Evolutionary conservation across 2,329 filamentous ascomycete species (phyloP).

Genomic region (Stagonosporopsis rhizophila): DNA sequence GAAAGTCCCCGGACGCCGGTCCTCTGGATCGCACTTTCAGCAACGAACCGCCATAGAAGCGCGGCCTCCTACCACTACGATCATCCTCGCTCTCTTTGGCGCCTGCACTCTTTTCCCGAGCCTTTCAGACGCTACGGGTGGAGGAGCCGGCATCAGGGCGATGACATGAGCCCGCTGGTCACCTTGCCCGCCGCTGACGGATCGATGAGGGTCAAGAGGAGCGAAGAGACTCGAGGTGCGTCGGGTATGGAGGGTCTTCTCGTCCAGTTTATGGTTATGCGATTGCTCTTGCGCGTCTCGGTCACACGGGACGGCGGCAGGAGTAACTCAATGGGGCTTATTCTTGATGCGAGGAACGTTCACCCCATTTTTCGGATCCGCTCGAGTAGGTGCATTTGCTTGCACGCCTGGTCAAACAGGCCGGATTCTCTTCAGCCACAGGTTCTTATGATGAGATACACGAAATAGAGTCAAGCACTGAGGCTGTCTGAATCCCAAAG

Average conservation of each 20-base stretch:
- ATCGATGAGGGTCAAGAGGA: slow-evolving; percentile 38
- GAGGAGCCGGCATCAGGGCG: slow-evolving; percentile 68
- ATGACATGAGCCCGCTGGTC: slow-evolving; percentile 86
- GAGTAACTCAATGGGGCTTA: slow-evolving; percentile 99
- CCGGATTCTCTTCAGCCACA: slow-evolving; percentile 59
- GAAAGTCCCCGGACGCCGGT: slow-evolving; percentile 99
- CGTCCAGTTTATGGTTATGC: slow-evolving; percentile 98
- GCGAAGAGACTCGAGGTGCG: slow-evolving; percentile 35
- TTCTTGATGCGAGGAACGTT: slow-evolving; percentile 97
- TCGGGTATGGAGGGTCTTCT: slow-evolving; percentile 65
- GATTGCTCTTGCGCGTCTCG: slow-evolving; percentile 71
- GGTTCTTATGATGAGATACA: slow-evolving; percentile 84
- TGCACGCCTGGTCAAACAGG: slow-evolving; percentile 72
- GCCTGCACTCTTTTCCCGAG: slow-evolving; percentile 57
- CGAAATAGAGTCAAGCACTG: slow-evolving; percentile 99
- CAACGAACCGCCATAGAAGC: slow-evolving; percentile 99
- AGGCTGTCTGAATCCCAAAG: slow-evolving; percentile 62
- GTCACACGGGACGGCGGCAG: slow-evolving; percentile 40
- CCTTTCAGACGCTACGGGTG: slow-evolving; percentile 28
- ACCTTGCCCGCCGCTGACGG: slow-evolving; percentile 36
- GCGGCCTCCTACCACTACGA: slow-evolving; percentile 70
- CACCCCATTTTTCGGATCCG: slow-evolving; percentile 56
- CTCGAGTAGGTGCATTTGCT: slow-evolving; percentile 44
- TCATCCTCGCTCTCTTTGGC: slow-evolving; percentile 59
- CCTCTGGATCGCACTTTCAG: slow-evolving; percentile 68